These are phyloP conservation scores for Saccharomycopsis babjevae DNA, from an alignment of 805 yeast species.

Conservation along the genomic window DNA sequence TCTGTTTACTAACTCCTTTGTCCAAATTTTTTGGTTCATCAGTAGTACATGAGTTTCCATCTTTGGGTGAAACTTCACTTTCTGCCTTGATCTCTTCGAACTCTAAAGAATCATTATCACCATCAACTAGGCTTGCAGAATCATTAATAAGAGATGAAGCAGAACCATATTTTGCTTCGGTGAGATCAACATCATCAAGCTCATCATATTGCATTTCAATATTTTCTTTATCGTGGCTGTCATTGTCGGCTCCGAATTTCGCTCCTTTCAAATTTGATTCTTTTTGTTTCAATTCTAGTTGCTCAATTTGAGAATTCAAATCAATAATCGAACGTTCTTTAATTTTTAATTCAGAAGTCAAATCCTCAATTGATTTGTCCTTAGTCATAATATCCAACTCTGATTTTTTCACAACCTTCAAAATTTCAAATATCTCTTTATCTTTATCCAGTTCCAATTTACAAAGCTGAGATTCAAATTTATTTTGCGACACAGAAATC, in stretches of 20 bases:
- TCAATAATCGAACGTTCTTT: not conserved
- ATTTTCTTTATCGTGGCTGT: not conserved
- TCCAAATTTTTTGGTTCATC: not conserved
- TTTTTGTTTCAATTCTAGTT: not conserved
- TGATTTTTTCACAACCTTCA: not conserved
- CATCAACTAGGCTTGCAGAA: not conserved
- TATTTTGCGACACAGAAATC: not conserved
- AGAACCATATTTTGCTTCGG: not conserved
- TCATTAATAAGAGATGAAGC: not conserved
- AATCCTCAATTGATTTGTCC: not conserved
- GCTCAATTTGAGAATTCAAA: not conserved
- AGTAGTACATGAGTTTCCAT: not conserved
- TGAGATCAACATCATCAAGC: not conserved
- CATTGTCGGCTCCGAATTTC: not conserved
- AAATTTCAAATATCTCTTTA: not conserved
- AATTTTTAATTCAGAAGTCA: not conserved
- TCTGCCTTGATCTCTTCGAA: not conserved
- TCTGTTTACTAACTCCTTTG: too few species aligned
- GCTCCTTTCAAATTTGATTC: not conserved
- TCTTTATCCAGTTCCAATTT: not conserved
- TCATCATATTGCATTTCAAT: not conserved
- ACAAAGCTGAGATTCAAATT: slow-evolving; percentile 1
- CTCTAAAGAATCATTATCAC: not conserved
- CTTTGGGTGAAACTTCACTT: not conserved
- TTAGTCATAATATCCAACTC: not conserved